Evolutionary conservation across 495 filamentous ascomycete species (phyloP).

Genomic region (Geoglossum glabrum): DNA sequence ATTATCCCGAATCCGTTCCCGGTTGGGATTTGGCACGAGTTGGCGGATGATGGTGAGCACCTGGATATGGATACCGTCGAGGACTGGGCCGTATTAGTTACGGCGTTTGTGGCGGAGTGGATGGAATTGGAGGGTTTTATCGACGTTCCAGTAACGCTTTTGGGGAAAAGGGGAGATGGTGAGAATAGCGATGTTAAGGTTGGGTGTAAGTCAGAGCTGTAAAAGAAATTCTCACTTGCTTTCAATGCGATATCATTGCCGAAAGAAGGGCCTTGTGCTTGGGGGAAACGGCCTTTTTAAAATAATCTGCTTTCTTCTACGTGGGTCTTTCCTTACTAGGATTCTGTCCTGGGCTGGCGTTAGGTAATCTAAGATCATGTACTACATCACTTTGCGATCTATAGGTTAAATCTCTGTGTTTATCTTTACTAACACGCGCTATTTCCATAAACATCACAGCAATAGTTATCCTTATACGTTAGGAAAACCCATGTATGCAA

Average conservation of each 20-base stretch:
- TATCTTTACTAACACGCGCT: background rate
- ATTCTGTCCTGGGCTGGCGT: too few species aligned
- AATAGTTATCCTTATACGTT: too few species aligned
- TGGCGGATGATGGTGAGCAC: conserved; percentile 70
- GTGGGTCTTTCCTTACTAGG: background rate
- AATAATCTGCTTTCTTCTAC: background rate
- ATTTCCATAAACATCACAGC: background rate
- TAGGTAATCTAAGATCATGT: too few species aligned
- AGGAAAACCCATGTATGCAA: too few species aligned
- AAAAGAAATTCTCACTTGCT: background rate
- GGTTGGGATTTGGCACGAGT: conserved; percentile 65
- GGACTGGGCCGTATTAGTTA: conserved; percentile 70
- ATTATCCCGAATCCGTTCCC: conserved; percentile 73
- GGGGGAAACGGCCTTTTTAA: too few species aligned
- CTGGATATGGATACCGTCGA: conserved; percentile 64
- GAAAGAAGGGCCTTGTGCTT: background rate
- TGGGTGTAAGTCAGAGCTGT: background rate
- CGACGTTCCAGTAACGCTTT: background rate
- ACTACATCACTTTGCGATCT: too few species aligned
- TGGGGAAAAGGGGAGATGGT: background rate
- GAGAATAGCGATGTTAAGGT: background rate
- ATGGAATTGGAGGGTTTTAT: conserved; percentile 62
- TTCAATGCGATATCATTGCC: background rate
- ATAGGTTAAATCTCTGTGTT: too few species aligned
- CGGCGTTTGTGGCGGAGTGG: conserved; percentile 81